Evolutionary conservation across 176 grass and related monocot genomes (phyloP), one percentile per base, ranked within the genome.

Genomic region (Elaeis guineensis): DNA sequence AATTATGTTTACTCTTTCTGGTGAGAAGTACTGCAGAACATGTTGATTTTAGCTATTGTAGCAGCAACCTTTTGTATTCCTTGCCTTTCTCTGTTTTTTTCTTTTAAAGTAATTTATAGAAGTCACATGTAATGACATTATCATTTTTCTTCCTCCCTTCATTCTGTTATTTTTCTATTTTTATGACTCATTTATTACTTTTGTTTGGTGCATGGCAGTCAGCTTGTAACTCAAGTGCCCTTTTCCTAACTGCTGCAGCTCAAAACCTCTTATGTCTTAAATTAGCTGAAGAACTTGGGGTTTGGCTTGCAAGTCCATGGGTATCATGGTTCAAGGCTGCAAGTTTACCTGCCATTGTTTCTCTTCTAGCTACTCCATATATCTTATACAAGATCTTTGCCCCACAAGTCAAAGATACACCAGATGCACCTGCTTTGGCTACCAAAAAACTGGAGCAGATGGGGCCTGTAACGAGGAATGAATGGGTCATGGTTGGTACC

Each of bases 261-360:
- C 90, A 95, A 73, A 95, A 95, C 66, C 75, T 95, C 24, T 66
- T 90, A 53, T 95, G 90, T 72, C 80, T 95, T 67, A 90, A 86
- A 56, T 61, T 95, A 64, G 90, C 90, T 24, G 80, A 95, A 65
- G 90, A 95, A 44, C 80, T 95, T 73, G 90, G 86, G 63, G 72
- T 95, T 51, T 49, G 59, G 22, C 75, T 95, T 59, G 49, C 67
- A 71, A 95, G 82, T 77, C 90, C 90, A 65, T 95, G 90, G 90
- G 57, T 95, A 17, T 17, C 77, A 66, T 95, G 90, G 90, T 90
- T 95, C 77, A 63, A 81, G 67, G 86, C 77, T 55, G 86, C 90
- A 75, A 90, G 90, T 76, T 95, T 95, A 63, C 86, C 86, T 15
- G 90, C 90, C 70, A 78, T 90, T 55, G 25, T 70, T 56, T 81